phyloP scores from a whole-genome alignment of 2,329 filamentous ascomycete species.

The Penicillium paneum region DNA sequence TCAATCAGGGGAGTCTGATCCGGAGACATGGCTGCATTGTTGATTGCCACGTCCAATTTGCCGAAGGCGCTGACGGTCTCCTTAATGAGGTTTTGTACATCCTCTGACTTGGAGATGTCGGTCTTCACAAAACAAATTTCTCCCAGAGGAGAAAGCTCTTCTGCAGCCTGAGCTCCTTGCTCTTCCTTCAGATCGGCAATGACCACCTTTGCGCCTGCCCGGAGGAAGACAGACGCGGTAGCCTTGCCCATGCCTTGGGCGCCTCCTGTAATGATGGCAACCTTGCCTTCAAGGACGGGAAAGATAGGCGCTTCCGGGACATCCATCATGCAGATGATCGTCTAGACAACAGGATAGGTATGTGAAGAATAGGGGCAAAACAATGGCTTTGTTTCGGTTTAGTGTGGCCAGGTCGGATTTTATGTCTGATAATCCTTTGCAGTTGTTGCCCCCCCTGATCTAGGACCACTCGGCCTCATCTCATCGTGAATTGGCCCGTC shows the following conservation, averaged over 20 bases:
- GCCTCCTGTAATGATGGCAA: constrained; percentile 27
- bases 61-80: constrained; percentile 37
- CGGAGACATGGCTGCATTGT: constrained; percentile 37
- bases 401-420: background rate
- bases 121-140: constrained; percentile 23
- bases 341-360: background rate
- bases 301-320: background rate
- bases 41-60: constrained; percentile 44
- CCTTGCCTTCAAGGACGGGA: constrained; percentile 13
- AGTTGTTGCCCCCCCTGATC: background rate
- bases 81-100: constrained; percentile 31
- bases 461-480: background rate
- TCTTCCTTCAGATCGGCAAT: constrained; percentile 68
- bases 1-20: constrained; percentile 30
- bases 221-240: constrained; percentile 59
- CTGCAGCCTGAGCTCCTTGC: constrained; percentile 14
- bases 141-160: constrained; percentile 12
- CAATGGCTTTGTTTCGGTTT: background rate
- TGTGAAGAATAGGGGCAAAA: background rate
- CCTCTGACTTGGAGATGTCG: constrained; percentile 29
- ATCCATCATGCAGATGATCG: background rate
- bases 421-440: background rate
- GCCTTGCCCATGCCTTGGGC: constrained; percentile 34
- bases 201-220: constrained; percentile 75
- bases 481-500: background rate